Percentiles rank a stretch among this genome's conserved stretches.
Evolutionary conservation across 1,284 basidiomycete genomes (phyloP).

Genomic region (Heterobasidion parviporum): DNA sequence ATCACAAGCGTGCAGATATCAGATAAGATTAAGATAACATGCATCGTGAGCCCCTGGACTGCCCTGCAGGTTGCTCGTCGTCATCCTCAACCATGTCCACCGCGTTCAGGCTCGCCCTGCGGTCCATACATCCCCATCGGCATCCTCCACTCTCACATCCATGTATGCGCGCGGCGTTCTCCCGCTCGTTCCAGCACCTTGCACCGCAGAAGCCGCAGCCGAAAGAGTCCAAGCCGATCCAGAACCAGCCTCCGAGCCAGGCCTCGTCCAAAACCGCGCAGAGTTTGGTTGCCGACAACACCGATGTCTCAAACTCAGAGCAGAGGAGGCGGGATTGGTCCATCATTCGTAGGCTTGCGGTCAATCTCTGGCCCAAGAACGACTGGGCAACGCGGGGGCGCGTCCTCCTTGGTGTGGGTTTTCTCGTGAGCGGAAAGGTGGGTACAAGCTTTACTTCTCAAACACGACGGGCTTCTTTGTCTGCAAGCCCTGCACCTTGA

Average conservation of each 20-base stretch:
- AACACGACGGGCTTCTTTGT: not conserved
- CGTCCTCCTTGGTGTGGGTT: slow-evolving; percentile 76
- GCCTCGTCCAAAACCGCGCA: not conserved
- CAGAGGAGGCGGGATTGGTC: slow-evolving; percentile 64
- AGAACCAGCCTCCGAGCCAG: not conserved
- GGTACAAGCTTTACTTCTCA: slow-evolving; percentile 9
- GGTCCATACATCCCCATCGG: not conserved
- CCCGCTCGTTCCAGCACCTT: not conserved
- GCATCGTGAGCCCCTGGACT: no score
- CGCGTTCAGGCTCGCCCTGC: not conserved
- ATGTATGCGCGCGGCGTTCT: not conserved
- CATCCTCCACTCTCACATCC: not conserved
- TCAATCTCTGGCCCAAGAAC: slow-evolving; percentile 68
- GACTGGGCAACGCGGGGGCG: slow-evolving; percentile 72
- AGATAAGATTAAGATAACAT: no score
- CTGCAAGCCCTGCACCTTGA: not conserved
- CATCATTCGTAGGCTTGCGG: slow-evolving; percentile 54
- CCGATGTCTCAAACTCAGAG: slow-evolving; percentile 24
- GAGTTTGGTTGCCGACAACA: not conserved
- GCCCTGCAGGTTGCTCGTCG: no score
- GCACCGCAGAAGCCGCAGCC: not conserved
- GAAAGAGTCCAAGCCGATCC: not conserved
- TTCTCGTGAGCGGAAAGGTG: slow-evolving; percentile 87
- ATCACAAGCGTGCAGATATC: no score
- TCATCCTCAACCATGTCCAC: not conserved